Base-by-base conservation (phyloP, 257 asterid species). In the Solanum clarkiae region DNA sequence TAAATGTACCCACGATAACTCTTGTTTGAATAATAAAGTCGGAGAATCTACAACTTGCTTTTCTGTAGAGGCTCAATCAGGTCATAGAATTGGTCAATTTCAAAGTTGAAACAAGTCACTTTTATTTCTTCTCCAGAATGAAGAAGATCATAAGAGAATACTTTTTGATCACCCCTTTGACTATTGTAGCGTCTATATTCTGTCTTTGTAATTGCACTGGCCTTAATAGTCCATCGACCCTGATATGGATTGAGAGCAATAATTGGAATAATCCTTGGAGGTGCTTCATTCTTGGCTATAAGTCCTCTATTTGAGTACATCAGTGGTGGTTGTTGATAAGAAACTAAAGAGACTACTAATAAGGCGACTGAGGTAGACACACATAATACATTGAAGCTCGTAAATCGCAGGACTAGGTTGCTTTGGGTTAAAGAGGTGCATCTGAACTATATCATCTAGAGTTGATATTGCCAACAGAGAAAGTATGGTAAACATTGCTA, bases 91-190 rank as follows among this genome's bases (percentile, higher is more conserved):
- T 29, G 32, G 32, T 29, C 32, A 29, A 29, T 29, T 29, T 29
- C 32, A 29, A 29, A 29, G 32, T 29, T 29, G 32, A 29, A 29
- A 29, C 3, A 96, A 18, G 98, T 96, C 9, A 90, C 98, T 88
- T 94, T 92, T 89, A 96, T 96, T 90, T 96, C 98, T 82, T 98
- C 98, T 68, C 98, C 96, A 68, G 97, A 88, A 88, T 96, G 98
- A 85, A 96, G 95, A 86, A 96, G 95, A 89, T 96, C 99, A 85
- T 95, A 96, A 29, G 98, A 93, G 87, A 94, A 94, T 55, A 96
- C 99, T 90, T 94, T 96, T 70, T 98, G 98, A 80, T 94, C 97
- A 86, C 99, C 98, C 49, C 94, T 91, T 60, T 90, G 56, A 92
- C 92, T 94, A 86, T 72, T 94, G 86, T 91, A 96, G 83, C 84